Evolutionary conservation across 202 grass and related monocot genomes (phyloP), one percentile per base, ranked within the genome.

Genomic region (Schoenoplectus triqueter): DNA sequence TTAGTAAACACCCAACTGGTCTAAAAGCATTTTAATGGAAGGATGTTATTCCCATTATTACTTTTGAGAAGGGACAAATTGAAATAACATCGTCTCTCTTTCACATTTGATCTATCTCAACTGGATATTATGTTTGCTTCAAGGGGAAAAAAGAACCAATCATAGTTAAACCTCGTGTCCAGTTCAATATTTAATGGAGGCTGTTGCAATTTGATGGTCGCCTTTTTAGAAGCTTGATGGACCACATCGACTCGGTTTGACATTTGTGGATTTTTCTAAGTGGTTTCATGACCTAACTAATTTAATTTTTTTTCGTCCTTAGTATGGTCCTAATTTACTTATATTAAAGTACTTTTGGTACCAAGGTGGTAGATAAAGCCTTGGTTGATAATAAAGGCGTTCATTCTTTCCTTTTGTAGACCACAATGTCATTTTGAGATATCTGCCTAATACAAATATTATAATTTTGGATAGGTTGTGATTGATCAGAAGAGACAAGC

Each of bases 311-410:
- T 9, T 61, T 59, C 11, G 39, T 45, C 75, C 75, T 79, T 79
- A 39, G 55, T 79, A 55, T n/a, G 75, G 75, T 42, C 75, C 75
- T 62, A 39, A 61, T 79, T 61, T 2, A 61, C 17, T 78, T 78
- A 78, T 61, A 21, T 52, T 73, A 5, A 6, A 10, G n/a, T 62
- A 44, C 39, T 61, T 79, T 31, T 45, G 0, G 2, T 78, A 45
- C 75, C 75, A 6, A 59, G 39, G 14, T 44, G 7, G 39, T 79
- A 60, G 55, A 59, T 60, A 59, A 78, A 41, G 6, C 18, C 5
- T 78, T 60, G 74, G 39, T 44, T 78, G 54, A 45, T 59, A 61
- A 44, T 10, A 79, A 10, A 61, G 6, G 4, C 75, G 7, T 44
- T 60, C n/a, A 3, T 56, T 79, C 40, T 44, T 78, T 17, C 51